A percentile compares a stretch with the other conserved stretches of the same genome.
Conservation (phyloP, 768 basidiomycete species). For the Lactarius pseudohatsudake region DNA sequence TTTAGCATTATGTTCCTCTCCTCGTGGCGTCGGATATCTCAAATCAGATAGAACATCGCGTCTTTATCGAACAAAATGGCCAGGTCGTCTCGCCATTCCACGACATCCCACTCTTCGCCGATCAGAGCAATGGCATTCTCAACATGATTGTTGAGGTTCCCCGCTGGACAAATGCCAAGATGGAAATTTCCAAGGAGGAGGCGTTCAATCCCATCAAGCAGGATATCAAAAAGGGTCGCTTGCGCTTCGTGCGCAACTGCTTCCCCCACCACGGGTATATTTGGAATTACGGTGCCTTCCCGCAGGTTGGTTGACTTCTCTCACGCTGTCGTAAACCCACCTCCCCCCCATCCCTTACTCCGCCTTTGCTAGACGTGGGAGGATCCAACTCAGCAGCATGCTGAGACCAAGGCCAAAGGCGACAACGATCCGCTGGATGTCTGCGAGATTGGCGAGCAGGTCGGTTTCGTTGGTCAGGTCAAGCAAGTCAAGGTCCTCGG, state of each 20-base stretch:
- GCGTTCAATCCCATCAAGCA: constrained; percentile 99
- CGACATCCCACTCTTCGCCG: constrained; percentile 97
- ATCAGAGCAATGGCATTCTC: constrained; percentile 91
- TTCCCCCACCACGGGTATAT: constrained; percentile 99
- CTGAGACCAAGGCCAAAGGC: constrained; percentile 98
- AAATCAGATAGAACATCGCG: constrained; percentile 75
- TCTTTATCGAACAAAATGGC: constrained; percentile 89
- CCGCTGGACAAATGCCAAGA: constrained; percentile 99
- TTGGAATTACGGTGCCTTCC: constrained; percentile 99
- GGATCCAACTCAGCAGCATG: constrained; percentile 80
- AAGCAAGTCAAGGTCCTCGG: constrained; percentile 99
- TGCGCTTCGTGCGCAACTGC: constrained; percentile 98
- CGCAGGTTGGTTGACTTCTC: constrained; percentile 60
- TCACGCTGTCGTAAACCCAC: neutral
- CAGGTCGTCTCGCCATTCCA: constrained; percentile 86
- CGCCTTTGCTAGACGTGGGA: constrained; percentile 84
- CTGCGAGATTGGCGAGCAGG: constrained; percentile 98
- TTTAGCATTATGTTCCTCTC: neutral
- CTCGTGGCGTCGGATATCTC: neutral
- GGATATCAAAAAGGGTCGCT: constrained; percentile 94
- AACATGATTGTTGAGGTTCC: constrained; percentile 99
- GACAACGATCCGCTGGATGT: constrained; percentile 99
- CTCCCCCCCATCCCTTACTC: constrained; percentile 17
- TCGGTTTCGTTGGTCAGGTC: constrained; percentile 94
- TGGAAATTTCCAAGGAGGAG: constrained; percentile 99